Conservation (phyloP, 208 protist genomes). For the Porcisia deanei region DNA sequence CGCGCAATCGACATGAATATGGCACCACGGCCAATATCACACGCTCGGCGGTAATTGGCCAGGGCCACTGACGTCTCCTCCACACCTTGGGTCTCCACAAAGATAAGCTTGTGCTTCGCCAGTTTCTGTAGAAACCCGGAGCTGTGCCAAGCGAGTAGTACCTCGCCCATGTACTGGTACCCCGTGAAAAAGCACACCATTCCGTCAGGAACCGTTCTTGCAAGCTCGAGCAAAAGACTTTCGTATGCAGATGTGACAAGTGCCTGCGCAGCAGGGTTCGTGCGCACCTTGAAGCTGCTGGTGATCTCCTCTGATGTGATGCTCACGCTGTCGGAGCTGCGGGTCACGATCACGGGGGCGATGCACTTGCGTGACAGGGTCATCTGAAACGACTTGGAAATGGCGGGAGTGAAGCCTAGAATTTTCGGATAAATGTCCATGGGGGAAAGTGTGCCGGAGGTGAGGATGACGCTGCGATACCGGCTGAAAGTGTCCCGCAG, state of each 20-base stretch:
- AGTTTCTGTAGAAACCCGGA: conserved; percentile 93
- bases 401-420: conserved; percentile 95
- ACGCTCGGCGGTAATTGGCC: conserved; percentile 96
- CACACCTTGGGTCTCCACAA: conserved; percentile 97
- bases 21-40: conserved; percentile 97
- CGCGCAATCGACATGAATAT: conserved; percentile 99
- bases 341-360: conserved; percentile 93
- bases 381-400: conserved; percentile 95
- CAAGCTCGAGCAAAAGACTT: conserved; percentile 94
- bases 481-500: conserved; percentile 95
- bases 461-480: conserved; percentile 97
- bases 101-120: conserved; percentile 97
- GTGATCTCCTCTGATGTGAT: conserved; percentile 89
- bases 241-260: conserved; percentile 97
- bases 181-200: conserved; percentile 98
- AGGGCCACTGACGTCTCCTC: conserved; percentile 98
- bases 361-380: conserved; percentile 96
- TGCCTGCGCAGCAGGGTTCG: conserved; percentile 72
- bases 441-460: conserved; percentile 97
- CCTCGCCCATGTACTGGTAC: conserved; percentile 96
- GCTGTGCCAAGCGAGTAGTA: conserved; percentile 93
- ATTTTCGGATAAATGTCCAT: conserved; percentile 99
- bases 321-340: conserved; percentile 87
- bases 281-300: conserved; percentile 91
- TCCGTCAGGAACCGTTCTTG: conserved; percentile 96